A percentile compares a stretch with the other conserved stretches of the same genome.
These are phyloP conservation scores for Chaetomium cochliodes DNA, from an alignment of 495 filamentous ascomycete genomes.

Conservation along the genomic window DNA sequence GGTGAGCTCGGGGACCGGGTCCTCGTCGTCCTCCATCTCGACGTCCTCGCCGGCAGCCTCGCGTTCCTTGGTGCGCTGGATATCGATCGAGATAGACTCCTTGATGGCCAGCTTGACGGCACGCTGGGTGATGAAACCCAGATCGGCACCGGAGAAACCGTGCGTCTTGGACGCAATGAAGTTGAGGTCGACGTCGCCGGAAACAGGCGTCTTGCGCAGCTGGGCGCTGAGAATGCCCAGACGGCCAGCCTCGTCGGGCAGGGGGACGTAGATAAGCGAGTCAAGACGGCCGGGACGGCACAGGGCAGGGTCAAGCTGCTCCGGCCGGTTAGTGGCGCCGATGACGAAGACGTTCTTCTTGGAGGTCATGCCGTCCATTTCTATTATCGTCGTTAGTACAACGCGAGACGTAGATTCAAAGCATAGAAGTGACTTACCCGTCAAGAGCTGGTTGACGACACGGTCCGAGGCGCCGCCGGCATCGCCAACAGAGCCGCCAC, in stretches of 20 bases:
- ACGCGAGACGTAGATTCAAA: neutral
- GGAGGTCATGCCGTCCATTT: slow-evolving; percentile 99
- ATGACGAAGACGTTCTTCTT: slow-evolving; percentile 99
- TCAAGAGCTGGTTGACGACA: slow-evolving; percentile 99
- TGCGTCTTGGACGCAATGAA: slow-evolving; percentile 97
- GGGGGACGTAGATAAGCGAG: slow-evolving; percentile 94
- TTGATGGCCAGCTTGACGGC: slow-evolving; percentile 99
- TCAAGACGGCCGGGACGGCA: slow-evolving; percentile 98
- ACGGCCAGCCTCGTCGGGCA: slow-evolving; percentile 87
- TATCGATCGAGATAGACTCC: slow-evolving; percentile 85
- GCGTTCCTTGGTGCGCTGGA: slow-evolving; percentile 81
- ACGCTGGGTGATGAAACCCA: slow-evolving; percentile 97
- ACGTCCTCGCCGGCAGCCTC: slow-evolving; percentile 80
- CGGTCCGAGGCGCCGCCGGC: slow-evolving; percentile 97
- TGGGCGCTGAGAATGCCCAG: slow-evolving; percentile 89
- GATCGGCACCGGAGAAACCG: slow-evolving; percentile 98
- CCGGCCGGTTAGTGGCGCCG: slow-evolving; percentile 96
- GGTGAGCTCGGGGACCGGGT: slow-evolving; percentile 95
- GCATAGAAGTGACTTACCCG: slow-evolving; percentile 62
- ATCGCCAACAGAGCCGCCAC: slow-evolving; percentile 95
- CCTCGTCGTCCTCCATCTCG: slow-evolving; percentile 82
- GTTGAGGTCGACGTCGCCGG: slow-evolving; percentile 77
- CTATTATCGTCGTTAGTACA: slow-evolving; percentile 54
- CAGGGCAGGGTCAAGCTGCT: slow-evolving; percentile 95
- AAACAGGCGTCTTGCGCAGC: slow-evolving; percentile 95